Evolutionary conservation across 129 eudicot genomes (phyloP), one percentile per base, ranked within the genome.

Genomic region (Kitagawia praeruptora): DNA sequence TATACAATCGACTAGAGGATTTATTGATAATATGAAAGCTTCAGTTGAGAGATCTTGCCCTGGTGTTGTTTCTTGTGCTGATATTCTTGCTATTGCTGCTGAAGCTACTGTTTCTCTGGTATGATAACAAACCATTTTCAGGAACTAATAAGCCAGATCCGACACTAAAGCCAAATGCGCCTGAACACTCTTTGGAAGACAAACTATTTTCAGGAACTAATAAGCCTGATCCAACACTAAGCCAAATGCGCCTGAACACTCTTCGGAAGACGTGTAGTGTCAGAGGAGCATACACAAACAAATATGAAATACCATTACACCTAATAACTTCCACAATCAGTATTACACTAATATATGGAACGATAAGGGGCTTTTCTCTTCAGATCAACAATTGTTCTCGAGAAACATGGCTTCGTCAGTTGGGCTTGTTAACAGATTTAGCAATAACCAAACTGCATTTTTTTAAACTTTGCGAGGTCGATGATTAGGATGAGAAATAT

Each of bases 51-150:
- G 34, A 34, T 75, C 71, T 11, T 84, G 87, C 61, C 77, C 76
- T 19, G 84, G 84, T 42, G 79, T 84, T 16, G 87, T 77, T 31
- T 84, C 87, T 10, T 88, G 91, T 74, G 91, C 91, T 2, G 91
- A 88, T 67, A 88, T 88, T 56, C 72, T 88, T 28, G 89, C 89
- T 63, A 83, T 88, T 27, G 84, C 87, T 74, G 81, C 91, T 42
- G 84, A 86, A 77, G 76, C 85, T 69, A 69, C 84, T 19, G 86
- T 85, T n/a, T 71, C 80, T 58, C 40, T 85, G 84, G 91, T 85
- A 69, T 11, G 11, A 40, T 21, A 8, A 38, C n/a, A 71, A 54
- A 86, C 80, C 77, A 86, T 71, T 86, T 86, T 34, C 61, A 31
- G 39, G 76, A 27, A 85, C 82, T 2, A 82, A 82, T 11, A 77